Evolutionary conservation across 2,329 filamentous ascomycete genomes (phyloP).

Genomic region (Colletotrichum nymphaeae): DNA sequence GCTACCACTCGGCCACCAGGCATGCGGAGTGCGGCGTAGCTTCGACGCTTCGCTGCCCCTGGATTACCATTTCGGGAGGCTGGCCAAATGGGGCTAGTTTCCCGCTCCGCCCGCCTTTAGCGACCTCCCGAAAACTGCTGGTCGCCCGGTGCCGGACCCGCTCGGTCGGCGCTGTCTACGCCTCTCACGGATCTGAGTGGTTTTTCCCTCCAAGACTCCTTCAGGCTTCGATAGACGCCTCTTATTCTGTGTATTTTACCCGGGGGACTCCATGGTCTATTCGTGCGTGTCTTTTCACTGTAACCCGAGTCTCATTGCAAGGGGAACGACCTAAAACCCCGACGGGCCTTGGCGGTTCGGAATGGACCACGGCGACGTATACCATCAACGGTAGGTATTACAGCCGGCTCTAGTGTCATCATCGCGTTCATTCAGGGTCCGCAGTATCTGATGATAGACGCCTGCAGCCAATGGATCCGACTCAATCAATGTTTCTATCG

Average conservation of each 20-base stretch:
- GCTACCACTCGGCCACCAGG: not conserved
- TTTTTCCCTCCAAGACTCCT: not conserved
- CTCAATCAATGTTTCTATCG: not conserved
- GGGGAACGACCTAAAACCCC: constrained; percentile 7
- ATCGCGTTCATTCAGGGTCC: not conserved
- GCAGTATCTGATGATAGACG: not conserved
- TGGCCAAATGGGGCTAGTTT: constrained; percentile 29
- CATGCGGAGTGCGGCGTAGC: not conserved
- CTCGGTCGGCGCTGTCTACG: constrained; percentile 13
- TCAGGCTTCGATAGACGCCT: not conserved
- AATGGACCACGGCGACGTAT: not conserved
- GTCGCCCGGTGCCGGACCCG: constrained; percentile 32
- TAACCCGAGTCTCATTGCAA: constrained; percentile 4
- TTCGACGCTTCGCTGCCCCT: constrained; percentile 3
- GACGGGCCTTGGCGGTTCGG: constrained; percentile 8
- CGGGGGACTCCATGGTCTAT: not conserved
- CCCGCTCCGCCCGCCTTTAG: constrained; percentile 15
- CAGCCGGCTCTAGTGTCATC: not conserved
- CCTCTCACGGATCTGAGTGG: constrained; percentile 18
- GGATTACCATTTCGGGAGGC: constrained; percentile 23
- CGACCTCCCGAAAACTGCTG: constrained; percentile 32
- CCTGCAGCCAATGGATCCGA: not conserved
- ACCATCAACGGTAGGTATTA: not conserved
- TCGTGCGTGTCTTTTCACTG: not conserved
- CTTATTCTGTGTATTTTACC: not conserved